Evolutionary conservation across 2,329 filamentous ascomycete genomes (phyloP), one percentile per base, ranked within the genome.

Genomic region (Cladophialophora psammophila): DNA sequence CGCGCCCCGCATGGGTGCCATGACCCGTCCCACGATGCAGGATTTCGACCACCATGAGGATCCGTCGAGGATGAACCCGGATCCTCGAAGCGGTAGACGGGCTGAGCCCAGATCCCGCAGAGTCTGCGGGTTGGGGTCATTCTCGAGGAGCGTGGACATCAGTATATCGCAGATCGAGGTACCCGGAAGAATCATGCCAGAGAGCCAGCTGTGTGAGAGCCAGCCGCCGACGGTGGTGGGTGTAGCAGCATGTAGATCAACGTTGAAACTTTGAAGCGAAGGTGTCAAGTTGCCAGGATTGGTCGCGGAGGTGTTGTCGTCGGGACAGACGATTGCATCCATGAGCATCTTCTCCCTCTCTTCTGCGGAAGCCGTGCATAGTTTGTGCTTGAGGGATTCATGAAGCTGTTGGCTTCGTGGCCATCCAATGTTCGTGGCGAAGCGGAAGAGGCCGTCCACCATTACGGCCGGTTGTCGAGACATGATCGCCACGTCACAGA

Each of bases 21-120:
- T 66, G 0, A 88, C 83, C 34, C 85, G 80, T 0, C 83, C 84
- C n/a, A 86, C 79, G 36, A 87, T 78, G 45, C 82, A 85, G 52
- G 78, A 78, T 72, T 86, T 87, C 72, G 85, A 87, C 86, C 86
- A 88, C 80, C 83, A 88, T 55, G 81, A 84, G 38, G 78, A 78
- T 3, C 76, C 79, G 7, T 76, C 71, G 66, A 85, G 65, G 26
- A 84, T 73, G 67, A 88, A 86, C 1, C 85, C 86, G 18, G 64
- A 61, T 13, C 52, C 35, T 20, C 85, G 84, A 61, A 85, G 83
- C 0, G 87, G 76, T 69, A 85, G 84, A 0, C 81, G 83, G 7
- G 79, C 78, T 12, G 84, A 79, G 0, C 85, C 85, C 1, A 87
- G 77, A 32, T 75, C 75, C 20, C 76, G 73, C 7, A 87, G 78